Percentiles rank a stretch among this genome's conserved stretches.
phyloP scores from a whole-genome alignment of 2,329 filamentous ascomycete species.

The Harringtonia lauricola region DNA sequence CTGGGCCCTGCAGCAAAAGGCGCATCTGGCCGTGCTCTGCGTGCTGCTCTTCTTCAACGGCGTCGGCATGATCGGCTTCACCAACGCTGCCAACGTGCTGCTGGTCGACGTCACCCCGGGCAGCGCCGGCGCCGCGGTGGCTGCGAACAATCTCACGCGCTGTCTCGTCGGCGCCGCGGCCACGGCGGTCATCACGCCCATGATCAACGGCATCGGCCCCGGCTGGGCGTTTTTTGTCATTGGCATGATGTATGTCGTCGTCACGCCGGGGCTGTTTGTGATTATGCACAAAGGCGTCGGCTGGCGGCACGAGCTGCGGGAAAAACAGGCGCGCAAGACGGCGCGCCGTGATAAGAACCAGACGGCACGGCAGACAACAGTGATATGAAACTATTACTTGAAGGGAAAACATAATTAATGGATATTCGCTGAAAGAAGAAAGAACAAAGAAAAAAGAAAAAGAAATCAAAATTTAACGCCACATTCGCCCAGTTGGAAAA shows the following conservation, averaged over 20 bases:
- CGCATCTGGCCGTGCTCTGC: slow-evolving; percentile 33
- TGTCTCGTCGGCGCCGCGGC: slow-evolving; percentile 43
- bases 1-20: slow-evolving; percentile 33
- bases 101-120: slow-evolving; percentile 45
- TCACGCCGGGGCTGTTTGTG: slow-evolving; percentile 26
- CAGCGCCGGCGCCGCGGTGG: slow-evolving; percentile 40
- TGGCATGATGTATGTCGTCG: slow-evolving; percentile 28
- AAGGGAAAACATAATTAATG: too few relatives aligned
- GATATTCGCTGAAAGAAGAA: too few relatives aligned
- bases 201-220: slow-evolving; percentile 37
- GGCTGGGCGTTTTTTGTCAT: slow-evolving; percentile 42
- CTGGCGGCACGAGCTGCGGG: slow-evolving; percentile 28
- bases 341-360: slow-evolving; percentile 5
- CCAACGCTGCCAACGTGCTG: slow-evolving; percentile 39
- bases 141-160: slow-evolving; percentile 43
- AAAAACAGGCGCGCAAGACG: slow-evolving; percentile 16
- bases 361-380: neutral
- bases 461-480: too few relatives aligned
- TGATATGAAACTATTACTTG: neutral
- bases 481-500: too few relatives aligned
- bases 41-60: slow-evolving; percentile 36
- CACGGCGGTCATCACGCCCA: slow-evolving; percentile 37
- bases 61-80: slow-evolving; percentile 39
- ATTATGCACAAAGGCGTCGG: slow-evolving; percentile 29
- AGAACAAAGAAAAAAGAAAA: too few relatives aligned